These are phyloP conservation scores for Sugiyamaella neomexicana DNA, from an alignment of 1,139 yeast genomes.

Conservation along the genomic window DNA sequence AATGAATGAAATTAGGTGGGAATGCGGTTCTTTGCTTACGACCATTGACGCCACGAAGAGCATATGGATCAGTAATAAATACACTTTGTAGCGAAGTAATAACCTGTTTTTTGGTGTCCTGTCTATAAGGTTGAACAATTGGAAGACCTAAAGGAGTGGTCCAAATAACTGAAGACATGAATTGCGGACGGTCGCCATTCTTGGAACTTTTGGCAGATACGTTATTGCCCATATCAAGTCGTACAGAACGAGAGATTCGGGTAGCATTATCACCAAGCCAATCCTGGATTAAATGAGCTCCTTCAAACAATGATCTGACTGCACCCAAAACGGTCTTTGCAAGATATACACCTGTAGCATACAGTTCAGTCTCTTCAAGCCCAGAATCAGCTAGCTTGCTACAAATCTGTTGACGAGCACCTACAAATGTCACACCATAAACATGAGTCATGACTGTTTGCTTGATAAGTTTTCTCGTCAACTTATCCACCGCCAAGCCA, in stretches of 20 bases:
- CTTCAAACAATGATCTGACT: slow-evolving; percentile 79
- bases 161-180: slow-evolving; percentile 92
- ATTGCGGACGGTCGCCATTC: slow-evolving; percentile 33
- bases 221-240: slow-evolving; percentile 51
- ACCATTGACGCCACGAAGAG: slow-evolving; percentile 77
- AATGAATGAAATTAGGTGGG: slow-evolving; percentile 95
- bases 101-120: slow-evolving; percentile 60
- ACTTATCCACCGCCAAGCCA: slow-evolving; percentile 54
- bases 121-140: slow-evolving; percentile 94
- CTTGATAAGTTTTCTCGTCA: slow-evolving; percentile 85
- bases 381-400: slow-evolving; percentile 43
- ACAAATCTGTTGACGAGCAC: slow-evolving; percentile 83
- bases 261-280: slow-evolving; percentile 91
- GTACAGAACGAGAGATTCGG: slow-evolving; percentile 73
- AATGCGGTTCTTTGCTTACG: slow-evolving; percentile 90
- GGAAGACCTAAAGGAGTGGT: slow-evolving; percentile 87
- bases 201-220: slow-evolving; percentile 32
- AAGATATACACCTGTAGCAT: slow-evolving; percentile 59
- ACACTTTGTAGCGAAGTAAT: slow-evolving; percentile 82
- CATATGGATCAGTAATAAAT: slow-evolving; percentile 78
- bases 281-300: slow-evolving; percentile 94
- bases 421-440: slow-evolving; percentile 93
- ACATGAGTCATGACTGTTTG: slow-evolving; percentile 99
- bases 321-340: slow-evolving; percentile 80
- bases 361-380: slow-evolving; percentile 41